phyloP scores from a whole-genome alignment of 352 stramenopile species.

The Pythium brachiatum region DNA sequence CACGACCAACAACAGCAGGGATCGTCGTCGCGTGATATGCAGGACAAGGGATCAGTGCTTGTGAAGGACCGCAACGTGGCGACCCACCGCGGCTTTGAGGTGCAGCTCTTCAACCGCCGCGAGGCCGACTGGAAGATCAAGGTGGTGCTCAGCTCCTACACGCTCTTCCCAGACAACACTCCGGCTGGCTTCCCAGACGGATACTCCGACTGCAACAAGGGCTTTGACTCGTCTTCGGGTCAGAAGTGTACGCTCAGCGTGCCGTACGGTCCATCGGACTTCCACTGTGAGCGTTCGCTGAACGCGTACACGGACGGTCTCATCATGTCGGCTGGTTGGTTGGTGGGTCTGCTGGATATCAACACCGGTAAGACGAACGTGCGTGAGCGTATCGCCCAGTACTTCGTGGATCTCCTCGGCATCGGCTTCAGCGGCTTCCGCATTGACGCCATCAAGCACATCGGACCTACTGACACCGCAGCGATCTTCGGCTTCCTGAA shows the following conservation, averaged over 20 bases:
- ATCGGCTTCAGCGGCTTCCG: constrained; percentile 70
- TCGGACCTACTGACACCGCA: constrained; percentile 43
- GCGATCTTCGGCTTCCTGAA: constrained; percentile 48
- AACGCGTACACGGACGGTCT: constrained; percentile 40
- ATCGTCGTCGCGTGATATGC: constrained; percentile 55
- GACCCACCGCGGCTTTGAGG: constrained; percentile 56
- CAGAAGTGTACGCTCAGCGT: constrained; percentile 40
- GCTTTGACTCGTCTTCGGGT: constrained; percentile 33
- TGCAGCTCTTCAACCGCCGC: constrained; percentile 45
- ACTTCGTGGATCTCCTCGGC: constrained; percentile 66
- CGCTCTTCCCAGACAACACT: constrained; percentile 27
- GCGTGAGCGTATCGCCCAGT: constrained; percentile 60
- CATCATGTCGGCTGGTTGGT: constrained; percentile 41
- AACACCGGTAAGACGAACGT: constrained; percentile 62
- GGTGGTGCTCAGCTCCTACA: constrained; percentile 72
- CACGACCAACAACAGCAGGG: constrained; percentile 63
- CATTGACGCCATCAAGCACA: constrained; percentile 68
- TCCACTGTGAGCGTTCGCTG: constrained; percentile 58
- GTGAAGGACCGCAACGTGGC: constrained; percentile 52
- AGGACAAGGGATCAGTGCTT: constrained; percentile 47
- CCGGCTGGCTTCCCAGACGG: constrained; percentile 45
- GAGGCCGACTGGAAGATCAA: constrained; percentile 54
- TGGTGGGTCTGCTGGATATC: constrained; percentile 47
- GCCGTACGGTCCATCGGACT: constrained; percentile 54
- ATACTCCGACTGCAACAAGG: constrained; percentile 18